A percentile compares a stretch with the other conserved stretches of the same genome.
These are phyloP conservation scores for Fusarium camptoceras DNA, from an alignment of 2,329 filamentous ascomycete species.

Conservation along the genomic window DNA sequence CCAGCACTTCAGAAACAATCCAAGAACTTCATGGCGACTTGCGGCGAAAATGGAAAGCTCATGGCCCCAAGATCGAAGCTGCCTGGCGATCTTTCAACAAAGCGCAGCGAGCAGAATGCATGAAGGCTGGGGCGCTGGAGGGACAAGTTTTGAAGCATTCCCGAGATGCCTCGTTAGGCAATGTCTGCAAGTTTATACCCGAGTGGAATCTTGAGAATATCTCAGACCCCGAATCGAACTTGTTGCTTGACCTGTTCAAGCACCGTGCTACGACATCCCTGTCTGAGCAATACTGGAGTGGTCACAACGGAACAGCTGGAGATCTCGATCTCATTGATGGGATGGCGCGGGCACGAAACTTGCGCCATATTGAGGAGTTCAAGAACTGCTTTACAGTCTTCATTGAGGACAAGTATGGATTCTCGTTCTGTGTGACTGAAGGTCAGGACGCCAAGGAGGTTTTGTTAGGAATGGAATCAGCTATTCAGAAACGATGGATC, in stretches of 20 bases:
- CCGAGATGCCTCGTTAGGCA: constrained; percentile 51
- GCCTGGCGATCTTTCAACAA: constrained; percentile 56
- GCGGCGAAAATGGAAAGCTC: constrained; percentile 52
- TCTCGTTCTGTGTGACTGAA: constrained; percentile 42
- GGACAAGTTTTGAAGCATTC: constrained; percentile 52
- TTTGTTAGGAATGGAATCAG: constrained; percentile 29
- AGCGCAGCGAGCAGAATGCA: constrained; percentile 49
- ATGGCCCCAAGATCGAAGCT: constrained; percentile 51
- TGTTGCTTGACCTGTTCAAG: constrained; percentile 53
- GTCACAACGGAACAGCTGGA: constrained; percentile 49
- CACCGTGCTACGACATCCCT: constrained; percentile 53
- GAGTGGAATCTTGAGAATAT: constrained; percentile 60
- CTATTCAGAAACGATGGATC: constrained; percentile 39
- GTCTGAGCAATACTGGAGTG: constrained; percentile 50
- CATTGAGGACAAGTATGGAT: constrained; percentile 52
- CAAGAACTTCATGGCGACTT: constrained; percentile 54
- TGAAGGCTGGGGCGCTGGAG: constrained; percentile 51
- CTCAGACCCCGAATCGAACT: constrained; percentile 48
- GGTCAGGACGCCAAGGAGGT: background rate
- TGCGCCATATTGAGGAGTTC: constrained; percentile 45
- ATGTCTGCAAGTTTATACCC: constrained; percentile 55
- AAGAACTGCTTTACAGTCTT: constrained; percentile 54
- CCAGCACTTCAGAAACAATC: background rate
- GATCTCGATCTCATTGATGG: constrained; percentile 52
- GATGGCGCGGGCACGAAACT: constrained; percentile 50